phyloP scores from a whole-genome alignment of 139 green algal genomes.

The Pleodorina starrii region DNA sequence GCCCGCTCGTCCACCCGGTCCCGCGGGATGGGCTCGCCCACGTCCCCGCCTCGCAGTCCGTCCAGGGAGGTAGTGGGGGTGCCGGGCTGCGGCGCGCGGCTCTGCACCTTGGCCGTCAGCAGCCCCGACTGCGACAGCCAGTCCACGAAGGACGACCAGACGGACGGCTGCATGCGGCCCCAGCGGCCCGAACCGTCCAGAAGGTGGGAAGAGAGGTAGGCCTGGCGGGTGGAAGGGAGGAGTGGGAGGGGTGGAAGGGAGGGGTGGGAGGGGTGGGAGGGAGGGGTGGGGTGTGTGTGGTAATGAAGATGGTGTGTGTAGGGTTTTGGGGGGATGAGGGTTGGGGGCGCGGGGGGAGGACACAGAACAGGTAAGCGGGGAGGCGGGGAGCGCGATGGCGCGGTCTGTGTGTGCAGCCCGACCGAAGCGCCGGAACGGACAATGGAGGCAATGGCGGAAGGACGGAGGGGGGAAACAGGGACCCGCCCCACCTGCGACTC shows the following conservation, averaged over 20 bases:
- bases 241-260: neutral
- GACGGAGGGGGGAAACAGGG: neutral
- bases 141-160: constrained; percentile 83
- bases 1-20: constrained; percentile 37
- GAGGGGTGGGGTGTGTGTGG: neutral
- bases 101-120: constrained; percentile 73
- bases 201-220: constrained; percentile 49
- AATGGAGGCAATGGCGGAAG: neutral
- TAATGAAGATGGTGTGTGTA: neutral
- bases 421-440: neutral
- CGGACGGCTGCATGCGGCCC: constrained; percentile 53
- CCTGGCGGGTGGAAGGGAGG: constrained; percentile 9
- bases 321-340: neutral
- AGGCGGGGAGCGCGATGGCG: neutral
- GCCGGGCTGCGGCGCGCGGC: neutral
- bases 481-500: constrained; percentile 47
- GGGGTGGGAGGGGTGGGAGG: neutral
- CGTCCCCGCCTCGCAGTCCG: constrained; percentile 74
- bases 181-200: constrained; percentile 44
- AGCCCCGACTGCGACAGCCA: constrained; percentile 76
- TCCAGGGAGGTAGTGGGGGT: constrained; percentile 66
- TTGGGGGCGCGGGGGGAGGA: neutral
- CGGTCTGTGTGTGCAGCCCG: neutral
- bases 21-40: constrained; percentile 69
- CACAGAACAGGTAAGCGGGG: neutral